Evolutionary conservation across 202 grass and related monocot genomes (phyloP).

Genomic region (Schoenoplectus triqueter): DNA sequence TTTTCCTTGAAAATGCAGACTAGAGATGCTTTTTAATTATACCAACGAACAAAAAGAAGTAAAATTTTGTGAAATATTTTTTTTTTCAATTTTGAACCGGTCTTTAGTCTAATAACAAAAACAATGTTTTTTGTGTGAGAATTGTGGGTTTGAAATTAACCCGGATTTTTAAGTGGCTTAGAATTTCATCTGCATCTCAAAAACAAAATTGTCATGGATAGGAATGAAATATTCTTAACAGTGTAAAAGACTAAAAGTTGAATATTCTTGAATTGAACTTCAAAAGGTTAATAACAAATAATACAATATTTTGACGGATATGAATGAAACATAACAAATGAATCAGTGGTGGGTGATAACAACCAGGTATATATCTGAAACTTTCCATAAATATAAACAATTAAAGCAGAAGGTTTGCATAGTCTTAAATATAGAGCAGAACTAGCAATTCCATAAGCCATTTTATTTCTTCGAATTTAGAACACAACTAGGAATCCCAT

Average conservation of each 20-base stretch:
- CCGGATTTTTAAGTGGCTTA: too few species aligned
- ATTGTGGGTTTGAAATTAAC: too few species aligned
- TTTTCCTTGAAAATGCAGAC: neutral
- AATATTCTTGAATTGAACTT: neutral
- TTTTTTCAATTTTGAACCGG: neutral
- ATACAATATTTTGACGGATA: neutral
- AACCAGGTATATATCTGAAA: neutral
- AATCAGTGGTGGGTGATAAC: neutral
- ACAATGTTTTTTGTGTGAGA: too few species aligned
- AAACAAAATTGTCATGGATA: neutral
- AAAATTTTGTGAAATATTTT: neutral
- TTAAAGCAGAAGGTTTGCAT: neutral
- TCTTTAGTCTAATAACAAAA: too few species aligned
- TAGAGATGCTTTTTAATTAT: neutral
- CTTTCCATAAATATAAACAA: neutral
- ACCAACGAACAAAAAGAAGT: neutral
- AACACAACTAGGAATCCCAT: neutral
- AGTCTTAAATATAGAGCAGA: too few species aligned
- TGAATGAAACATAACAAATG: neutral
- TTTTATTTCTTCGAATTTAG: too few species aligned
- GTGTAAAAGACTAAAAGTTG: neutral
- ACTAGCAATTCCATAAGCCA: neutral
- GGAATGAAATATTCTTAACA: neutral
- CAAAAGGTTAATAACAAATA: neutral
- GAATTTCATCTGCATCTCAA: too few species aligned